These are phyloP conservation scores for Solanum hybrid DNA, from an alignment of 305 asterid genomes.

Conservation along the genomic window DNA sequence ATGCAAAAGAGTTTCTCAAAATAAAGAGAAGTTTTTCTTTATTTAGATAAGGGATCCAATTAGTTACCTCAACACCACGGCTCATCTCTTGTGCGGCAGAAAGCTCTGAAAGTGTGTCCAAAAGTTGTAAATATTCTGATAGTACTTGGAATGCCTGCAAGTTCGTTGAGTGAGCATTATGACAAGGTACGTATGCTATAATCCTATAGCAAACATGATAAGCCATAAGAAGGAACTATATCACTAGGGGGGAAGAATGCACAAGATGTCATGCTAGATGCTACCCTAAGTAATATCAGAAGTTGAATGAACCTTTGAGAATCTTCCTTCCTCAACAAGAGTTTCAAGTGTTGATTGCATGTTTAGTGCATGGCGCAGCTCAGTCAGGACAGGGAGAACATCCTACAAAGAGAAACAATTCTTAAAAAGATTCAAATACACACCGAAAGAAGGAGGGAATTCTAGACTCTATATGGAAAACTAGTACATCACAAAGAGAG, in stretches of 20 bases:
- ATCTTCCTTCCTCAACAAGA: slow-evolving; percentile 76
- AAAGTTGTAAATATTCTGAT: slow-evolving; percentile 88
- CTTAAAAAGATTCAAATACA: neutral
- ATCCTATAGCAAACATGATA: neutral
- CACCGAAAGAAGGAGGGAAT: neutral
- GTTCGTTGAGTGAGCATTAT: slow-evolving; percentile 13
- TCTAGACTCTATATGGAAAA: neutral
- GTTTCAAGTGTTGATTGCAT: slow-evolving; percentile 81
- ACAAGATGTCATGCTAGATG: slow-evolving; percentile 6
- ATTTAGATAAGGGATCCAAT: neutral
- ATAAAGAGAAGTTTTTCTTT: neutral
- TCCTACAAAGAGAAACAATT: slow-evolving; percentile 41
- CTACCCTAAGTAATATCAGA: slow-evolving; percentile 20
- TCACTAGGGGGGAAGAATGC: neutral
- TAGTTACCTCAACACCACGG: slow-evolving; percentile 80
- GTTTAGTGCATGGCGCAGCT: slow-evolving; percentile 75
- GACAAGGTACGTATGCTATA: neutral
- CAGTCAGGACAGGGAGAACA: slow-evolving; percentile 72
- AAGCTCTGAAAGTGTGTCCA: slow-evolving; percentile 78
- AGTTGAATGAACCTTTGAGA: slow-evolving; percentile 63
- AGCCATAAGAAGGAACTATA: neutral
- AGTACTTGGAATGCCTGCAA: slow-evolving; percentile 94
- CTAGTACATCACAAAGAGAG: neutral
- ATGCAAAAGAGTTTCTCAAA: neutral
- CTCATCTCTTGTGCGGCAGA: slow-evolving; percentile 90